Evolutionary conservation across 108 stramenopile genomes (phyloP), one percentile per base, ranked within the genome.

Genomic region (Cylindrotheca closterium): DNA sequence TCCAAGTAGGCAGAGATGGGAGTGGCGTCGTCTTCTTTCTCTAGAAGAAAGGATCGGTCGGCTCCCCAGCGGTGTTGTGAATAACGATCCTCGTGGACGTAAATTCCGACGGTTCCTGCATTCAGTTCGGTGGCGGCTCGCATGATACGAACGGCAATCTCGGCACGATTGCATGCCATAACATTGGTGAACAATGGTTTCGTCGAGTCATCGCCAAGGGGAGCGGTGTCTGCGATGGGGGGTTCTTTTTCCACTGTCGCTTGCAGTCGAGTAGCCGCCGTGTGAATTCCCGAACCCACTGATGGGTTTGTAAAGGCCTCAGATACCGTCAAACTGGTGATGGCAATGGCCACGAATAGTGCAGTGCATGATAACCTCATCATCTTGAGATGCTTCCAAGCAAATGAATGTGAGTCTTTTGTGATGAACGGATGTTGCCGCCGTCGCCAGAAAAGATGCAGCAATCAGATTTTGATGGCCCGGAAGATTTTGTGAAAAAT

Each of bases 61-160:
- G 92, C 87, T 42, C 85, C 91, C 86, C 88, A 96, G 24, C 94
- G 70, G 73, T 96, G 96, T 71, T 94, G 91, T 4, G 89, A 84
- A 71, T 88, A 93, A n/a, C 91, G 83, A 73, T 96, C 96, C 73
- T 96, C 92, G 21, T 88, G 28, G 21, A 68, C 73, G 77, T 89
- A 94, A 52, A 98, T 82, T n/a, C 85, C 94, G 21, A 93, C 92
- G n/a, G 79, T 79, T 37, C 70, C 80, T 45, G 81, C 76, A 68
- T 85, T 84, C 47, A 92, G 71, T 76, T 98, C 97, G 23, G 90
- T 88, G 2, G 80, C 83, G 7, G 94, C 97, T 8, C 97, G 81
- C 75, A 89, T 86, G 77, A 98, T 96, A 26, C 97, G 90, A 29
- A 91, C 82, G 15, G 97, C 94, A 55, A 98, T 96, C 78, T 98